These are phyloP conservation scores for Mortierella claussenii DNA, from an alignment of 192 early-diverging fungal genomes.

Conservation along the genomic window DNA sequence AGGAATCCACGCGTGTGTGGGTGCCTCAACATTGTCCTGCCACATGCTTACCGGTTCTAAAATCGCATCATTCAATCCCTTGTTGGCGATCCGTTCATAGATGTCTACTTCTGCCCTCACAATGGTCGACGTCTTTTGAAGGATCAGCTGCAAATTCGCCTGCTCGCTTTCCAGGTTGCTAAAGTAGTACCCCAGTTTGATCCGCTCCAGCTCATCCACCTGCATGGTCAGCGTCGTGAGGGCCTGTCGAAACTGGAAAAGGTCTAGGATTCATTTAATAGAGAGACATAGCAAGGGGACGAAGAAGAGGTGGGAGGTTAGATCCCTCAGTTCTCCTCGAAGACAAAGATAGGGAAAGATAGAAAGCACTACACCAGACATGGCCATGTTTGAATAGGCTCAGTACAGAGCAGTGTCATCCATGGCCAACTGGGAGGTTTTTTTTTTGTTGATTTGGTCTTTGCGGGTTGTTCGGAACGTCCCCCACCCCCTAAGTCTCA, in stretches of 20 bases:
- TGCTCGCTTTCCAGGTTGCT: constrained; percentile 59
- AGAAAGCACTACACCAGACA: no score
- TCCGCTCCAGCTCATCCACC: constrained; percentile 60
- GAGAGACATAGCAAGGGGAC: background rate
- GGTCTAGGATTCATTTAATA: constrained; percentile 22
- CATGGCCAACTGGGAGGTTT: no score
- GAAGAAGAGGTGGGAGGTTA: no score
- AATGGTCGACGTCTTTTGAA: constrained; percentile 55
- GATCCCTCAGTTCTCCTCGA: no score
- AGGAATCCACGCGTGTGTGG: no score
- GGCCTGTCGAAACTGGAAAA: constrained; percentile 52
- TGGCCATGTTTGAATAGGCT: background rate
- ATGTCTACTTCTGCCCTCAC: constrained; percentile 62
- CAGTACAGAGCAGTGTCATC: no score
- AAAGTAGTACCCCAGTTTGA: constrained; percentile 58
- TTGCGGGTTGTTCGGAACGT: no score
- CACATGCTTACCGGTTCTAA: constrained; percentile 58
- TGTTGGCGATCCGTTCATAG: constrained; percentile 57
- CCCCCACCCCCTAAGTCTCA: no score
- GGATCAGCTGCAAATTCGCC: constrained; percentile 56
- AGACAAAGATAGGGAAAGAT: background rate
- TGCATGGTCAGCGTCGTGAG: constrained; percentile 57
- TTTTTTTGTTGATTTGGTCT: no score
- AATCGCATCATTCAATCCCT: constrained; percentile 60
- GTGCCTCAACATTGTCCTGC: no score